Base-by-base conservation (phyloP, 2,329 filamentous ascomycete genomes). In the Trichothecium roseum region DNA sequence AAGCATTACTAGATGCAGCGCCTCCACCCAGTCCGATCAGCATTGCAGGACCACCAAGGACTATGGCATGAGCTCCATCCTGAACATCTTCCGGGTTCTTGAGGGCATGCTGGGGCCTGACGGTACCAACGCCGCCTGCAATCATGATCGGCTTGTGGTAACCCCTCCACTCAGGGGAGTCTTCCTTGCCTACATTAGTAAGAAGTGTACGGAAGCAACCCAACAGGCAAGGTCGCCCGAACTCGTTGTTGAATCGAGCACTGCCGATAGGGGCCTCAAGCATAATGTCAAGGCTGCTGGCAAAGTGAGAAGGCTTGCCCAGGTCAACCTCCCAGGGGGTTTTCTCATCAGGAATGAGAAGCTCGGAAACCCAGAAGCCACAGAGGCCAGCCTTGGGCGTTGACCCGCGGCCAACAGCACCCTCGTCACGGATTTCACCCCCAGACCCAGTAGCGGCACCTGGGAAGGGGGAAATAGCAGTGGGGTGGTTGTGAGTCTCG, bases 91-190 rank as follows among this genome's bases (percentile, higher is more conserved):
- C 69, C 8, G 81, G 75, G 42, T 84, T 74, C 63, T 98, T 98
- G 40, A 95, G 69, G 3, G 91, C 89, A 53, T 94, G 84, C 49
- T 89, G 80, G 12, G 91, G 89, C 39, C 91, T 69, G 20, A 96
- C 89, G 5, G 84, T 94, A 33, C 91, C 91, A 26, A 96, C 77
- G 53, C 91, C 91, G 53, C 91, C 91, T 42, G 91, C 91, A 62
- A 98, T 86, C 85, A 95, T 94, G 57, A 94, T 95, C 8, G 91
- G 91, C 65, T 98, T 98, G 62, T 96, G 91, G 56, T 94, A 98
- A 17, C 91, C 91, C 46, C 89, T 74, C 51, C 85, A 73, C 46
- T 94, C 86, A 15, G 69, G 69, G 14, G 52, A 47, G 4, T 56
- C 55, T 33, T 68, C 63, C 27, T 61, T 57, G 28, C 61, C 61